Evolutionary conservation across 1,139 yeast genomes (phyloP).

Genomic region (Saccharomyces hybrid): DNA sequence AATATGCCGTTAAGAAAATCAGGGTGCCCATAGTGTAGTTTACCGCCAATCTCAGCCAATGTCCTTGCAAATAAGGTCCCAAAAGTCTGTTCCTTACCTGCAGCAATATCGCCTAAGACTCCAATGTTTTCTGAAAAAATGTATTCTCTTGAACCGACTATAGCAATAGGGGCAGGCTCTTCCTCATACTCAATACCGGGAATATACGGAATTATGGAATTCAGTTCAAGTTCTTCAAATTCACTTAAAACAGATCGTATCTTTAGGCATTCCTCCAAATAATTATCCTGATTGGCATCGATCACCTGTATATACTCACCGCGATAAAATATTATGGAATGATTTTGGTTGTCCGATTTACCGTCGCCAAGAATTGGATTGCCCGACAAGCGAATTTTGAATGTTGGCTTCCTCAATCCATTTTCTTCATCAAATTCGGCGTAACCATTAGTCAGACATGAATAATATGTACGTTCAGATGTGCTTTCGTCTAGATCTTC

Average conservation of each 20-base stretch:
- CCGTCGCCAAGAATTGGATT: slow-evolving; percentile 89
- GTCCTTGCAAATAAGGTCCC: slow-evolving; percentile 87
- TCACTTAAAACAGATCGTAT: slow-evolving; percentile 72
- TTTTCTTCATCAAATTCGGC: slow-evolving; percentile 35
- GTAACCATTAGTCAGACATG: slow-evolving; percentile 54
- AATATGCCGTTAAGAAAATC: slow-evolving; percentile 78
- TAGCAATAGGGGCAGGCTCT: slow-evolving; percentile 56
- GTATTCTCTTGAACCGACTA: slow-evolving; percentile 82
- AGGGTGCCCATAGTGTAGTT: slow-evolving; percentile 88
- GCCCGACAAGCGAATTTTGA: slow-evolving; percentile 61
- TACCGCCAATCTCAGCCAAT: slow-evolving; percentile 78
- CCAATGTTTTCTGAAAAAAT: slow-evolving; percentile 84
- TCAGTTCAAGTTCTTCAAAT: slow-evolving; percentile 53
- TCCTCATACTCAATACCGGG: slow-evolving; percentile 39
- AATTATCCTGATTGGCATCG: slow-evolving; percentile 86
- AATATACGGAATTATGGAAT: slow-evolving; percentile 38
- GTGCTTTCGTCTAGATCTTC: slow-evolving; percentile 34
- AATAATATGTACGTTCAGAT: slow-evolving; percentile 41
- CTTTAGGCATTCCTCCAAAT: slow-evolving; percentile 76
- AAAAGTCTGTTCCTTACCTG: slow-evolving; percentile 89
- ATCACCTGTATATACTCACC: slow-evolving; percentile 85
- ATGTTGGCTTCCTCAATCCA: slow-evolving; percentile 43
- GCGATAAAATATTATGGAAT: slow-evolving; percentile 65
- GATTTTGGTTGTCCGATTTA: slow-evolving; percentile 80
- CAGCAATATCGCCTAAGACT: slow-evolving; percentile 83